Conservation (phyloP, 768 basidiomycete species). For the Boletus subcaerulescens region DNA sequence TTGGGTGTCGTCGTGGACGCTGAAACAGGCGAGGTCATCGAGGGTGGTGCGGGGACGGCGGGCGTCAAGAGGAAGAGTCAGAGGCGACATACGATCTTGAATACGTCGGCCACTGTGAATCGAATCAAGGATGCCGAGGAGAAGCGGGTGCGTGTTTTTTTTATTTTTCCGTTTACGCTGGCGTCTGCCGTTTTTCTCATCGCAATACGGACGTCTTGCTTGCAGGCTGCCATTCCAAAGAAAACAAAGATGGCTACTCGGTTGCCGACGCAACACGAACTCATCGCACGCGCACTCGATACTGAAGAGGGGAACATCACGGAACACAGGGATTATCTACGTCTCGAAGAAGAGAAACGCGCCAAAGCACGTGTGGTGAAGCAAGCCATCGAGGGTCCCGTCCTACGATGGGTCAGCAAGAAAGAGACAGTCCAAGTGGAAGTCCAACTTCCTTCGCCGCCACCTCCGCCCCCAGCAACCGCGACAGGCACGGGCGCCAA, state of each 20-base stretch:
- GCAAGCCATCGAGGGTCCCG: constrained; percentile 58
- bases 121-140: constrained; percentile 63
- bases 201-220: not conserved
- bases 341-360: constrained; percentile 78
- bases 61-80: constrained; percentile 51
- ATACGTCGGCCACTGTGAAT: constrained; percentile 62
- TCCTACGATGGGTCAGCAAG: constrained; percentile 69
- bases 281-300: constrained; percentile 79
- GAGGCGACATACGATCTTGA: constrained; percentile 67
- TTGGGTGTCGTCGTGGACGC: constrained; percentile 54
- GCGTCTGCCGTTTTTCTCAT: not conserved
- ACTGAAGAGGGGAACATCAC: constrained; percentile 83
- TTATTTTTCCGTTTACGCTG: not conserved
- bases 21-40: constrained; percentile 58
- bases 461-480: constrained; percentile 25
- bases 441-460: constrained; percentile 19
- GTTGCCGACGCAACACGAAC: constrained; percentile 72
- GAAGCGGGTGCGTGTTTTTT: constrained; percentile 46
- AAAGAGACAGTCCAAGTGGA: constrained; percentile 54
- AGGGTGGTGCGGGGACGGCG: constrained; percentile 20
- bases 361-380: constrained; percentile 60
- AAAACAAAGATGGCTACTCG: constrained; percentile 53
- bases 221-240: constrained; percentile 58
- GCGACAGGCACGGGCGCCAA: constrained; percentile 14
- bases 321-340: constrained; percentile 77